These are phyloP conservation scores for Furcasterigmium sp. DNA, from an alignment of 2,329 filamentous ascomycete genomes.

Conservation along the genomic window DNA sequence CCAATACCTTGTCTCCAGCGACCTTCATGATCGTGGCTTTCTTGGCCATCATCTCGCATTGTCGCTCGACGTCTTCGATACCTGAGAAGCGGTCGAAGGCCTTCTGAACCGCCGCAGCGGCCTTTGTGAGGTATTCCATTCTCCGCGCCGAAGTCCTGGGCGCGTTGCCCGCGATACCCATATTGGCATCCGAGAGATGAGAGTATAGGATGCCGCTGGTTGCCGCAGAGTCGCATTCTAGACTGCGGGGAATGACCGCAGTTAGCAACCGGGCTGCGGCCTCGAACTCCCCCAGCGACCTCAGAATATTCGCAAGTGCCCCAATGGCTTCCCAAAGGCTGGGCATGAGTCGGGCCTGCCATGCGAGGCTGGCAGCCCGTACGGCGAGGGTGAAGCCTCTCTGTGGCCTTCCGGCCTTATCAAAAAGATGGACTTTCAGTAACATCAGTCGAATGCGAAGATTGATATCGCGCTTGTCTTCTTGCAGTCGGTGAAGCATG, in stretches of 20 bases:
- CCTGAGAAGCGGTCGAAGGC: constrained; percentile 60
- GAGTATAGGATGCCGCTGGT: constrained; percentile 64
- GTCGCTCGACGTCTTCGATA: constrained; percentile 62
- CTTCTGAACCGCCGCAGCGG: constrained; percentile 55
- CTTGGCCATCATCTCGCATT: constrained; percentile 77
- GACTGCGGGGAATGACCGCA: constrained; percentile 67
- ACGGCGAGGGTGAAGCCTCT: constrained; percentile 73
- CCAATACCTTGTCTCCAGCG: constrained; percentile 56
- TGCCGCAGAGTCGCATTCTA: constrained; percentile 63
- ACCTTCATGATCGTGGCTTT: constrained; percentile 72
- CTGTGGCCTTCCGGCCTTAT: constrained; percentile 62
- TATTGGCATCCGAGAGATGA: constrained; percentile 68
- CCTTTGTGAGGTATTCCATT: constrained; percentile 53
- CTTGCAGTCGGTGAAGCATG: constrained; percentile 33
- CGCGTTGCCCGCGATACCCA: constrained; percentile 65
- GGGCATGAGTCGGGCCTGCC: constrained; percentile 62
- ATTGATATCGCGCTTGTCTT: constrained; percentile 49
- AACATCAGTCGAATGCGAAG: constrained; percentile 68
- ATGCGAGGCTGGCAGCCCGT: constrained; percentile 68
- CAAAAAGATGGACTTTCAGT: constrained; percentile 66
- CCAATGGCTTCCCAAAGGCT: constrained; percentile 70
- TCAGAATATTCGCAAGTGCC: constrained; percentile 62
- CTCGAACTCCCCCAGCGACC: constrained; percentile 64
- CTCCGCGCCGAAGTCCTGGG: constrained; percentile 35
- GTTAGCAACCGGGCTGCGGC: constrained; percentile 60